These are phyloP conservation scores for Colletotrichum sp. DNA, from an alignment of 2,329 filamentous ascomycete genomes.

Conservation along the genomic window DNA sequence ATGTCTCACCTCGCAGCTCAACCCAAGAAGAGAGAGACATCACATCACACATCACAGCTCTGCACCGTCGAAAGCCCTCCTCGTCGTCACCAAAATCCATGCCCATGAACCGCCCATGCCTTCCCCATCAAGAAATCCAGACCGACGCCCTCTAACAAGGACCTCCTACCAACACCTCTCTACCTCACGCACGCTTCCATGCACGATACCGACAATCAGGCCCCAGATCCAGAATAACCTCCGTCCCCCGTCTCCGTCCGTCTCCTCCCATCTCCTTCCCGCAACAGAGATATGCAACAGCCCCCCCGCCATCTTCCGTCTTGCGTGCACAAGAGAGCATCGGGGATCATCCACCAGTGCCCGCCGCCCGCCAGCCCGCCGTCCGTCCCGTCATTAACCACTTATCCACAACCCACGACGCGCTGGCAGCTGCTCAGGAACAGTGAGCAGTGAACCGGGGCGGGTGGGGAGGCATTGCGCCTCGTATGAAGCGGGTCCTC, in stretches of 20 bases:
- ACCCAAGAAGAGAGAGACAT: background rate
- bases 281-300: background rate
- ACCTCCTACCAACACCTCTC: background rate
- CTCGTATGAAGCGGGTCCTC: slow-evolving; percentile 18
- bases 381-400: background rate
- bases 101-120: background rate
- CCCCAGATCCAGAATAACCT: slow-evolving; percentile 12
- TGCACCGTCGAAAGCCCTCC: background rate
- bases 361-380: background rate
- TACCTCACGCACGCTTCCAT: slow-evolving; percentile 1
- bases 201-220: slow-evolving; percentile 17
- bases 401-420: background rate
- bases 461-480: background rate
- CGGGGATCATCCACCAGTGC: background rate
- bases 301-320: background rate
- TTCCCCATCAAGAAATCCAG: background rate
- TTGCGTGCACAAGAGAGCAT: background rate
- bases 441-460: background rate
- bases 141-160: background rate
- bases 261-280: background rate
- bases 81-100: background rate
- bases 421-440: background rate
- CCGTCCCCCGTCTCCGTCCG: slow-evolving; percentile 4
- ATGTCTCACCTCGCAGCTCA: background rate
- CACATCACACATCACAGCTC: background rate